Evolutionary conservation across 805 yeast genomes (phyloP), one percentile per base, ranked within the genome.

Genomic region (Tetrapisispora nanseiensis): DNA sequence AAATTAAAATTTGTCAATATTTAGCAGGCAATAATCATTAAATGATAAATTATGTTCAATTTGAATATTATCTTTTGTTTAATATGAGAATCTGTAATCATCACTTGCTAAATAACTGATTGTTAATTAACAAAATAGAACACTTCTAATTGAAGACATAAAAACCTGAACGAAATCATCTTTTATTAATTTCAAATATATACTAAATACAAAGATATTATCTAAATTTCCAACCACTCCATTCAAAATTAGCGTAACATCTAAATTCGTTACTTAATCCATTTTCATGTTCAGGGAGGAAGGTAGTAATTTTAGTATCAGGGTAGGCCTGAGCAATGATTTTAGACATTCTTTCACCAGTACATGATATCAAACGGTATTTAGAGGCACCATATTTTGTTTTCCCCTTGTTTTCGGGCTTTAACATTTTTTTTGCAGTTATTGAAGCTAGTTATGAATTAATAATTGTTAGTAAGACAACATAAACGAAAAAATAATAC

Each of bases 211-310:
- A 31, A n/a, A n/a, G n/a, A 22, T 5, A 8, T 26, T 37, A 26
- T 23, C 9, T 55, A 51, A 72, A 81, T 45, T 67, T 72, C 95
- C 95, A 86, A 42, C 69, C 59, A 2, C 61, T 52, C 45, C 92
- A 75, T 57, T 82, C 92, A 51, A 74, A 85, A 29, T 77, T 72
- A 1, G 95, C 86, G 56, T 85, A 87, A 52, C 95, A 86, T 52
- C 84, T 68, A 62, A 85, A 87, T 61, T 87, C 96, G 57, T 87
- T 87, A 55, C 89, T 80, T 46, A 87, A 69, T 0, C 95, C 95
- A 53, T 84, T 83, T 44, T 78, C 80, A 55, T 87, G 96, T 50
- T 80, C 82, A 1, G 96, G 96, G 32, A 63, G 57, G 57, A 82
- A 87, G 28, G 71, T 66, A 0, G 95, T 87, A 40, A 78, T 69